Base-by-base conservation (phyloP, 352 stramenopile genomes). In the Phytophthora constricta region DNA sequence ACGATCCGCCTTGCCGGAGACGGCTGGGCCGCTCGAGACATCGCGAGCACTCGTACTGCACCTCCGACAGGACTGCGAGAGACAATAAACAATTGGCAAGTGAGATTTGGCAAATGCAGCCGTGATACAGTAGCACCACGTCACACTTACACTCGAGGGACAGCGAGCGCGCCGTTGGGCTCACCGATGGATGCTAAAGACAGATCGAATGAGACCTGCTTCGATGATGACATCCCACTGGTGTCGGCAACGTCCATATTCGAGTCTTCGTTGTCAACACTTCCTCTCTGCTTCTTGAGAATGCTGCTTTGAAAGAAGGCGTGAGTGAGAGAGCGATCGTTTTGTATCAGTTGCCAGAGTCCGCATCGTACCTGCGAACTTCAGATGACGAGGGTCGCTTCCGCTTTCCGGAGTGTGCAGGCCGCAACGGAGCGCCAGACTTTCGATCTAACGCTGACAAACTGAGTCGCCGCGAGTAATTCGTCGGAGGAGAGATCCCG, bases 161-260 rank as follows among this genome's bases (percentile, higher is more conserved):
- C 70, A 17, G 26, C 65, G 23, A 72, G 57, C 1, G 69, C 61
- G 10, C 37, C 65, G 31, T 54, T 74, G 39, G 75, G 63, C 50
- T 82, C 64, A 28, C 46, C 58, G 37, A 53, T 61, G 4, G 47
- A 50, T 47, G 47, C 61, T 60, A 62, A 41, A 14, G 69, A 70
- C 34, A 77, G 49, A 69, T 89, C 72, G 57, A 93, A 91, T 19
- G 82, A 91, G 2, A 93, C 83, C 69, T 91, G 83, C 72, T 91
- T 93, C 25, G 63, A 60, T n/a, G 43, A 45, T 27, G 54, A 19
- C 0, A 53, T 16, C 11, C 49, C 41, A 22, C 20, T 43, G 22
- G n/a, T 46, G 66, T 50, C 31, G 39, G 43, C 56, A 46, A n/a
- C 26, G 14, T 26, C 16, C 57, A 43, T 22, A 42, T 46, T 26